Base-by-base conservation (phyloP, 768 basidiomycete genomes). In the Obba rivulosa region DNA sequence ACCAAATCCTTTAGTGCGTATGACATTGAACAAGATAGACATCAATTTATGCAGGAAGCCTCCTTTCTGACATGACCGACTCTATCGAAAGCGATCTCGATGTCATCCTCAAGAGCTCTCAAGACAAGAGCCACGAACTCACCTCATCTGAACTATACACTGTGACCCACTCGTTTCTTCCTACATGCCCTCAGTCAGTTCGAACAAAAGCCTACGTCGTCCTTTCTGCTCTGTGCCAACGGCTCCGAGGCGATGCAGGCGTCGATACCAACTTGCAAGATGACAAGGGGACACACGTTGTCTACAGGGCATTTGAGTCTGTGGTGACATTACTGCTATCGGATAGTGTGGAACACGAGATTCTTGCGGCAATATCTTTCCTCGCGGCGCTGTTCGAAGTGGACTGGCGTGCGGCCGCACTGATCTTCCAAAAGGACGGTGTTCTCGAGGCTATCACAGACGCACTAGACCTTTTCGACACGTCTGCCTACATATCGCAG, bases 331-430 rank as follows among this genome's bases (percentile, higher is more conserved):
- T 70, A 11, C 69, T 71, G 37, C 69, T 92, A 9, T 68, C 75
- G 28, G 81, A 83, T 39, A 74, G 77, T 2, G 70, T 78, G 17
- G 81, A 87, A 62, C 49, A 59, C 10, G 69, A 72, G 31, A 64
- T 81, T 22, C 66, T 84, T 16, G 65, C 70, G 13, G 82, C 80
- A 10, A 65, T 86, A 34, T 75, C 80, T 1, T 84, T 91, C 62
- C 71, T 92, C 42, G 70, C 76, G n/a, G 88, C 87, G 0, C 69
- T 94, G 17, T 90, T 92, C 59, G 88, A 92, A 61, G 80, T 92
- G n/a, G 88, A 91, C 55, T 76, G 81, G 66, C 68, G 75, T 44
- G 69, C 80, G 1, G 91, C 87, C 9, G 71, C 81, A 9, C 56
- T 72, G 20, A 79, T 94, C 45, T 81, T 92, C 48, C 64, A 69